A percentile compares a stretch with the other conserved stretches of the same genome.
Conservation (phyloP, 345 rosid species). For the Salix koriyanagi region DNA sequence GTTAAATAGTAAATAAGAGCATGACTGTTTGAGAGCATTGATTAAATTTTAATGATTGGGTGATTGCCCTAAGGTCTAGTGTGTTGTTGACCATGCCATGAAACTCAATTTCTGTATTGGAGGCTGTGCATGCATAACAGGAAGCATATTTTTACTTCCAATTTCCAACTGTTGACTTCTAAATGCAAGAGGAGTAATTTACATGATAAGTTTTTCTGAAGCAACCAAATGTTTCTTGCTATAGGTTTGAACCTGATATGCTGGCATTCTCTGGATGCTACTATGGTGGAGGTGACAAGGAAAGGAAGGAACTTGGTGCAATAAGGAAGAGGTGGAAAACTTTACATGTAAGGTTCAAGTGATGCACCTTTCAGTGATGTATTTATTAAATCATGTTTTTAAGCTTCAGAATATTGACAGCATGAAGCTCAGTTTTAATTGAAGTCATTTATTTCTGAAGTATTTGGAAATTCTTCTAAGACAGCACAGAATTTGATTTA, state of each 20-base stretch:
- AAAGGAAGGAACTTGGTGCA: slow-evolving; percentile 68
- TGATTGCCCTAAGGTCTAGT: neutral
- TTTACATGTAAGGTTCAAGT: slow-evolving; percentile 65
- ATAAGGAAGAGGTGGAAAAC: slow-evolving; percentile 97
- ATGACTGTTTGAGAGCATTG: neutral
- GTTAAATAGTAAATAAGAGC: neutral
- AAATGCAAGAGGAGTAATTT: neutral
- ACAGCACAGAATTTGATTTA: neutral
- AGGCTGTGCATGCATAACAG: neutral
- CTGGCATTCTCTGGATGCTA: slow-evolving; percentile 98
- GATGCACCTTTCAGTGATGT: neutral
- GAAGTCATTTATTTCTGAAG: neutral
- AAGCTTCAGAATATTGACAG: neutral
- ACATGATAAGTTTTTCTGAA: slow-evolving; percentile 15
- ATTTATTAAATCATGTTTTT: neutral
- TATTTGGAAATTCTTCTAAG: neutral
- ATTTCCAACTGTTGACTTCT: neutral
- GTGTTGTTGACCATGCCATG: neutral
- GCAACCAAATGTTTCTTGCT: slow-evolving; percentile 28
- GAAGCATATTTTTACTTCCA: neutral
- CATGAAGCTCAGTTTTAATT: neutral
- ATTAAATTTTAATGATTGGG: neutral
- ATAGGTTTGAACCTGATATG: slow-evolving; percentile 98
- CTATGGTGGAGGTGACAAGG: slow-evolving; percentile 96
- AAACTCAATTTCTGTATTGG: neutral